Evolutionary conservation across 495 filamentous ascomycete genomes (phyloP).

Genomic region (Talaromyces liani): DNA sequence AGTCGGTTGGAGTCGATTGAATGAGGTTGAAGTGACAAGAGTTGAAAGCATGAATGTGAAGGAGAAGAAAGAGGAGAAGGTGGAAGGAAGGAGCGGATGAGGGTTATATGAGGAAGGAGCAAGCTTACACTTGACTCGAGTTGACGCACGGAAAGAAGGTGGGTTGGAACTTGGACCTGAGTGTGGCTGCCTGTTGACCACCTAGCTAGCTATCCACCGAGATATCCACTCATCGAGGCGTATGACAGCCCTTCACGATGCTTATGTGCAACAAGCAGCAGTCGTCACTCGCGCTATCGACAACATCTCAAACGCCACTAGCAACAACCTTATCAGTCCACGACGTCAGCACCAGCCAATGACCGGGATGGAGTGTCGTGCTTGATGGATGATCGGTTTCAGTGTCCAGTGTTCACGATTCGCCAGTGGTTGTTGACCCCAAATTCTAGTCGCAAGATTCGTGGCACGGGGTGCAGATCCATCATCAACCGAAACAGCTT

Average conservation of each 20-base stretch:
- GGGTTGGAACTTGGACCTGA: neutral
- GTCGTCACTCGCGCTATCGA: neutral
- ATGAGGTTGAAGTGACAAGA: neutral
- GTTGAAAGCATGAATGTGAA: neutral
- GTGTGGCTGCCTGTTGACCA: neutral
- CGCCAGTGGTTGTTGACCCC: neutral
- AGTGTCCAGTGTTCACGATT: neutral
- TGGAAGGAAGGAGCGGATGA: neutral
- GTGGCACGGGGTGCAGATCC: neutral
- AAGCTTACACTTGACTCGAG: neutral
- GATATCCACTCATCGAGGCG: neutral
- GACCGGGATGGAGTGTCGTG: neutral
- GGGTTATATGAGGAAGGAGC: neutral
- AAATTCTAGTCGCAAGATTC: neutral
- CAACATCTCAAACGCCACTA: conserved; percentile 4
- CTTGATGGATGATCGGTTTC: neutral
- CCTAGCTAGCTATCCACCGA: neutral
- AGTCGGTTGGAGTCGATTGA: neutral
- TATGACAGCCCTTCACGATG: neutral
- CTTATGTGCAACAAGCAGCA: neutral
- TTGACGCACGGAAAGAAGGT: neutral
- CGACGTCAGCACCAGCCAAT: conserved; percentile 1
- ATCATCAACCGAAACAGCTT: neutral
- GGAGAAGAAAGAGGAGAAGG: neutral
- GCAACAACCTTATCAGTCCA: neutral